These are phyloP conservation scores for Cercospora nicotianae DNA, from an alignment of 2,329 filamentous ascomycete genomes.

Conservation along the genomic window DNA sequence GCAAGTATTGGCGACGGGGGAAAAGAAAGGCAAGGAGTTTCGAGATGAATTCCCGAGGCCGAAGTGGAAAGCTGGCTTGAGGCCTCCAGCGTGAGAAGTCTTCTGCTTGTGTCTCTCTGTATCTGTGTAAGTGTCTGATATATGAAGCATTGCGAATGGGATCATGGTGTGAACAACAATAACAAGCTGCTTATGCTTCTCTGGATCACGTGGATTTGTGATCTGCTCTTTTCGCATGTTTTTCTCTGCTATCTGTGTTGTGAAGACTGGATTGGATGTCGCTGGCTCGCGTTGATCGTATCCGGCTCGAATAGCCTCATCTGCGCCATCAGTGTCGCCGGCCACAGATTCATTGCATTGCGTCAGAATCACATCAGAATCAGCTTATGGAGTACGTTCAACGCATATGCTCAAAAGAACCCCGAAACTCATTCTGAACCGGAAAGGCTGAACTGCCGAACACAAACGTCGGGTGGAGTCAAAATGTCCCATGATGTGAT, in stretches of 20 bases:
- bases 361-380: too few species aligned
- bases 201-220: not conserved
- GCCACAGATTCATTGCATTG: too few species aligned
- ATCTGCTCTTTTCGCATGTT: too few species aligned
- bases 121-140: not conserved
- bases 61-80: not conserved
- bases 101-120: not conserved
- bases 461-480: not conserved
- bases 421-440: not conserved
- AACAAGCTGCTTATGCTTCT: not conserved
- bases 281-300: too few species aligned
- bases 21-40: not conserved
- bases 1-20: not conserved
- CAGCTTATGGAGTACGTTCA: too few species aligned
- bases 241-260: too few species aligned
- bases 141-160: constrained; percentile 22
- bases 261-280: too few species aligned
- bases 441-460: not conserved
- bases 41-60: not conserved
- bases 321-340: too few species aligned
- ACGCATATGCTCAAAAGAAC: too few species aligned
- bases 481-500: not conserved
- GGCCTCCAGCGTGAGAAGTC: not conserved
- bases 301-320: too few species aligned
- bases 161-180: not conserved